A percentile compares a stretch with the other conserved stretches of the same genome.
Evolutionary conservation across 2,329 filamentous ascomycete genomes (phyloP).

Genomic region (Neophaeococcomyces aloes): DNA sequence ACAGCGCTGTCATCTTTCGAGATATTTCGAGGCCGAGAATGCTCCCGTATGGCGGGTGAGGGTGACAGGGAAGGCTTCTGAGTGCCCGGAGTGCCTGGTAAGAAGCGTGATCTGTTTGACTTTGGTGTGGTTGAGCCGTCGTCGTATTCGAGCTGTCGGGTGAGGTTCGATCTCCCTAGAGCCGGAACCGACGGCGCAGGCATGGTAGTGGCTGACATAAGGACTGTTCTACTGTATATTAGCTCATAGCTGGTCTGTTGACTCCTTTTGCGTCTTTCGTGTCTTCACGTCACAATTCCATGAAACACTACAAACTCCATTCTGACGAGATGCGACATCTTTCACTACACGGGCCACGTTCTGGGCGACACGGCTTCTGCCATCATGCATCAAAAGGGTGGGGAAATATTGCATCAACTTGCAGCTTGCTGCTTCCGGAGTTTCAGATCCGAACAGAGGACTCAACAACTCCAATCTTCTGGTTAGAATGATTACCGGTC

Average conservation of each 20-base stretch:
- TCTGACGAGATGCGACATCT: background rate
- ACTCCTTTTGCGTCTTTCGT: background rate
- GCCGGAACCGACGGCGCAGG: slow-evolving; percentile 10
- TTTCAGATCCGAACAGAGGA: too few species aligned
- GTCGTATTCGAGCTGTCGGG: slow-evolving; percentile 18
- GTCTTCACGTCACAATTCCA: background rate
- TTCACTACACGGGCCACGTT: background rate
- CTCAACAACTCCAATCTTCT: too few species aligned
- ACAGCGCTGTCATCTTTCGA: slow-evolving; percentile 56
- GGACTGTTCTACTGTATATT: background rate
- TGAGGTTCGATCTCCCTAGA: slow-evolving; percentile 15
- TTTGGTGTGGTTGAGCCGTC: slow-evolving; percentile 18
- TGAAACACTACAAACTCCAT: too few species aligned
- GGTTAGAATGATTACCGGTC: too few species aligned
- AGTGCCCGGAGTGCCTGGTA: slow-evolving; percentile 55
- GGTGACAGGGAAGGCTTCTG: slow-evolving; percentile 49
- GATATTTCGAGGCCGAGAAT: slow-evolving; percentile 39
- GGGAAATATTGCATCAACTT: background rate
- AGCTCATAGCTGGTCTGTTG: background rate
- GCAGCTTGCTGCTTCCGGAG: too few species aligned
- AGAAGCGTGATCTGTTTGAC: slow-evolving; percentile 46
- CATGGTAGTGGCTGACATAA: slow-evolving; percentile 19
- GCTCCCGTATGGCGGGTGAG: slow-evolving; percentile 48
- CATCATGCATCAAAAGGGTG: slow-evolving; percentile 3
- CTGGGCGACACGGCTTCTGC: background rate